Evolutionary conservation across 75 land plant species (phyloP).

Genomic region (Chamaecyparis obtusa): DNA sequence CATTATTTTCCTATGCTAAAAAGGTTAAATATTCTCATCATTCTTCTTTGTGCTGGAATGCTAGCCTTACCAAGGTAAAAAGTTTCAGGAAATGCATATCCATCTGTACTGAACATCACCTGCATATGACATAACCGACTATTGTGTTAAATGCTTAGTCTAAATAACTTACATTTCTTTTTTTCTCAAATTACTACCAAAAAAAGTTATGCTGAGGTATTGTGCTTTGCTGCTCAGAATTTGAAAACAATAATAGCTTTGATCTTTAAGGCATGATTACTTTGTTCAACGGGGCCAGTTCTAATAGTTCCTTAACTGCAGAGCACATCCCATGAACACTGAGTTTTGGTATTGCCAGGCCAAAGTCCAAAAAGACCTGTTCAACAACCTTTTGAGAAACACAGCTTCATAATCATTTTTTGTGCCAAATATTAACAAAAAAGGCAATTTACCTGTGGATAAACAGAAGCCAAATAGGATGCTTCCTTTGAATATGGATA

Average conservation of each 20-base stretch:
- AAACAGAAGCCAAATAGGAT: slow-evolving; percentile 90
- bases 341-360: slow-evolving; percentile 87
- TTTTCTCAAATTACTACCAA: background rate
- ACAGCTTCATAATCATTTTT: background rate
- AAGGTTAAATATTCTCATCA: background rate
- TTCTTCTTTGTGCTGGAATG: background rate
- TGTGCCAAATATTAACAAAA: background rate
- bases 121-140: slow-evolving; percentile 23
- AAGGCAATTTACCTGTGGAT: slow-evolving; percentile 64
- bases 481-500: slow-evolving; percentile 95
- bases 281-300: slow-evolving; percentile 88
- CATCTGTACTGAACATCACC: slow-evolving; percentile 99
- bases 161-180: background rate
- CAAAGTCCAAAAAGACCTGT: slow-evolving; percentile 93
- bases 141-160: slow-evolving; percentile 7
- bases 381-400: background rate
- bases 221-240: background rate
- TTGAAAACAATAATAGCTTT: background rate
- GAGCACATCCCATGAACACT: slow-evolving; percentile 92
- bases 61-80: slow-evolving; percentile 71
- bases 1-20: background rate
- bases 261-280: slow-evolving; percentile 27
- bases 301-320: slow-evolving; percentile 82
- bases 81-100: slow-evolving; percentile 94
- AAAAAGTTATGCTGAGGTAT: background rate